Percentiles rank a stretch among this genome's conserved stretches.
phyloP scores from a whole-genome alignment of 1,284 basidiomycete genomes.

The Leccinum variabile region DNA sequence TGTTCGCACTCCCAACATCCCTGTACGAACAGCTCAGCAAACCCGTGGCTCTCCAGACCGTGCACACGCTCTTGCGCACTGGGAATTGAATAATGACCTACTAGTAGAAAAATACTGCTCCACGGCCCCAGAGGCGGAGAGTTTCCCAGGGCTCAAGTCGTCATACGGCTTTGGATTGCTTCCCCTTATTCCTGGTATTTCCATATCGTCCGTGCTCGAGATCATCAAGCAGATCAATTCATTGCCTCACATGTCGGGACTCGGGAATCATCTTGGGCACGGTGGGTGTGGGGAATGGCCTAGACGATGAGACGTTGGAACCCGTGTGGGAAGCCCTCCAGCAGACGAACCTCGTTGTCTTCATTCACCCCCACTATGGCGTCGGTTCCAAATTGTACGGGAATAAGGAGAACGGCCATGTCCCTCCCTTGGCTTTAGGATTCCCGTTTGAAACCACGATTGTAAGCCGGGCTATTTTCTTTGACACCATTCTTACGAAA shows the following conservation, averaged over 20 bases:
- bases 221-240: constrained; percentile 63
- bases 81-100: constrained; percentile 65
- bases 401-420: constrained; percentile 77
- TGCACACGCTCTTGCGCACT: constrained; percentile 60
- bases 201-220: constrained; percentile 54
- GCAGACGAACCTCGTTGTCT: constrained; percentile 66
- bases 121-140: constrained; percentile 45
- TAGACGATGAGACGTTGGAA: constrained; percentile 77
- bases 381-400: constrained; percentile 70
- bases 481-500: constrained; percentile 6
- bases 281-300: constrained; percentile 71
- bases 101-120: constrained; percentile 71
- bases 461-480: constrained; percentile 44
- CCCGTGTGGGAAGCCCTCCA: constrained; percentile 77
- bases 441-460: constrained; percentile 89
- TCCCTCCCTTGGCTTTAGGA: constrained; percentile 80
- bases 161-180: constrained; percentile 84
- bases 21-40: constrained; percentile 58
- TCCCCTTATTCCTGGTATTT: constrained; percentile 70
- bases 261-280: constrained; percentile 83
- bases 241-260: constrained; percentile 42
- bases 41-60: constrained; percentile 82
- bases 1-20: constrained; percentile 13
- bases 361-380: constrained; percentile 83
- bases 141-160: constrained; percentile 48